These are phyloP conservation scores for Kazachstania viticola DNA, from an alignment of 805 yeast species.

Conservation along the genomic window DNA sequence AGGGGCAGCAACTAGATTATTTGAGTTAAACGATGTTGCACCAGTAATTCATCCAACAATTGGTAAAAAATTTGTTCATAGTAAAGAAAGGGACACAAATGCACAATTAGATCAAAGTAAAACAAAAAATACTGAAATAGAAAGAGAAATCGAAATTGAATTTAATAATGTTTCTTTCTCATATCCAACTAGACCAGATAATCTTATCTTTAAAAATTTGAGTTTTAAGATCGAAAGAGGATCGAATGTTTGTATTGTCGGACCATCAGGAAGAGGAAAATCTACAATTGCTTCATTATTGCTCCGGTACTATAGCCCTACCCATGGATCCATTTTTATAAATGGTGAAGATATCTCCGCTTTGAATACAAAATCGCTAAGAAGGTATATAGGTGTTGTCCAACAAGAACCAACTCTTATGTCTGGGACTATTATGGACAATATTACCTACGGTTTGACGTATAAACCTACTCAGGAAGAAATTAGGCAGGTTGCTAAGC, in stretches of 20 bases:
- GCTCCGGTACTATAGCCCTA: constrained; percentile 41
- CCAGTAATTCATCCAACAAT: constrained; percentile 57
- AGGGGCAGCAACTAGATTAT: constrained; percentile 89
- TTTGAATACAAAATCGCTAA: constrained; percentile 39
- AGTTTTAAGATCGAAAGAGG: constrained; percentile 39
- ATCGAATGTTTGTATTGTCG: constrained; percentile 65
- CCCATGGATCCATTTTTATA: constrained; percentile 36
- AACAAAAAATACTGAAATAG: neutral
- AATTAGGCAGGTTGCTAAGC: constrained; percentile 35
- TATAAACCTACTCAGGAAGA: constrained; percentile 51
- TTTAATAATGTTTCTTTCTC: constrained; percentile 60
- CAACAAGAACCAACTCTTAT: constrained; percentile 69
- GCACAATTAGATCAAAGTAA: too few relatives aligned
- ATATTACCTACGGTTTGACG: constrained; percentile 56
- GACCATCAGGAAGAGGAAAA: constrained; percentile 87
- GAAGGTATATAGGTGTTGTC: constrained; percentile 58
- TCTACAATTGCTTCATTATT: constrained; percentile 62
- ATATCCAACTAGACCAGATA: constrained; percentile 81
- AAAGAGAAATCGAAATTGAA: constrained; percentile 32
- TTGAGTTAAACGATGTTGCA: constrained; percentile 71
- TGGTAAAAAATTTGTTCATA: constrained; percentile 39
- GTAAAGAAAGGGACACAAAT: too few relatives aligned
- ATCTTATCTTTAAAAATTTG: constrained; percentile 39
- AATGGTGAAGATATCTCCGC: constrained; percentile 41
- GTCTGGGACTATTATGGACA: constrained; percentile 73